Evolutionary conservation across 148 eudicot genomes (phyloP).

Genomic region (Suaeda aralocaspica): DNA sequence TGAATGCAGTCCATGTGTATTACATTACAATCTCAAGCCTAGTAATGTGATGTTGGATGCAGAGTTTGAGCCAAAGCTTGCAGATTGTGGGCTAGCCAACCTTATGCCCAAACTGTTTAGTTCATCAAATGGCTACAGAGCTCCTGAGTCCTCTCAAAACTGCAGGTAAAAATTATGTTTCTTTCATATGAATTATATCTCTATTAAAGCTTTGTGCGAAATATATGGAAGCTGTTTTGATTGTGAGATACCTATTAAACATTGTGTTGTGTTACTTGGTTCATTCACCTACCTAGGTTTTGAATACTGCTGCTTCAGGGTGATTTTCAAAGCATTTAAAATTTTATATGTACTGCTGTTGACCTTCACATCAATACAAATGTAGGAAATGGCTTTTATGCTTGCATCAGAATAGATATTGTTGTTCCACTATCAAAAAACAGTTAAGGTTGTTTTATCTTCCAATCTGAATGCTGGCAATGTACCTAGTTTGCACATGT

Average conservation of each 20-base stretch:
- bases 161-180: slow-evolving; percentile 43
- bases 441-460: too few relatives aligned
- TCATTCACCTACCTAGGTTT: background rate
- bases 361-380: background rate
- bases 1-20: slow-evolving; percentile 44
- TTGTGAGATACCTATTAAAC: background rate
- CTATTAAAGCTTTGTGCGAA: background rate
- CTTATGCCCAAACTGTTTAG: slow-evolving; percentile 46
- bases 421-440: too few relatives aligned
- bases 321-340: background rate
- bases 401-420: background rate
- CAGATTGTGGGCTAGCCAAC: slow-evolving; percentile 69
- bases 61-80: slow-evolving; percentile 68
- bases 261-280: background rate
- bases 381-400: background rate
- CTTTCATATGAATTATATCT: background rate
- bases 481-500: background rate
- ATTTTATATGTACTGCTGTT: background rate
- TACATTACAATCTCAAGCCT: slow-evolving; percentile 80
- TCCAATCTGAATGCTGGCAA: background rate
- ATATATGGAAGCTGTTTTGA: background rate
- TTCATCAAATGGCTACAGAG: slow-evolving; percentile 45
- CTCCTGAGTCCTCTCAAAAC: slow-evolving; percentile 71
- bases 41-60: slow-evolving; percentile 76
- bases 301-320: background rate